Conservation (phyloP, 129 eudicot species). For the Chrysanthemum makinoi region DNA sequence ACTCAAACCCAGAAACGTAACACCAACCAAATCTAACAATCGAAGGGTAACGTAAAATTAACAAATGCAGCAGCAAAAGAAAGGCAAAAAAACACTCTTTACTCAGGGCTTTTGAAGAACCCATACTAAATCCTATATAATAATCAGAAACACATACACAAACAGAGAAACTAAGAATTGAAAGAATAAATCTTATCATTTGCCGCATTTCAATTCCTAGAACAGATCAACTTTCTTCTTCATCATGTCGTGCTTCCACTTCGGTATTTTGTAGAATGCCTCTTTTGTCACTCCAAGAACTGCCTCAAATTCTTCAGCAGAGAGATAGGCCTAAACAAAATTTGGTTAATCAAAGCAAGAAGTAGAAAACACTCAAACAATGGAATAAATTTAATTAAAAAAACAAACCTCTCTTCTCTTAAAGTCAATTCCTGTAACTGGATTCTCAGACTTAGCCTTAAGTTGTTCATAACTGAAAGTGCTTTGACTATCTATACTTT, state of each 20-base stretch:
- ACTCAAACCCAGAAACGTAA: slow-evolving; percentile 29
- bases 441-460: slow-evolving; percentile 76
- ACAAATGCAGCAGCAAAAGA: background rate
- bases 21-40: background rate
- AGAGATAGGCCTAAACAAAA: too few species aligned
- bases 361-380: background rate
- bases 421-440: slow-evolving; percentile 66
- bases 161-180: slow-evolving; percentile 17
- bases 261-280: slow-evolving; percentile 71
- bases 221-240: slow-evolving; percentile 86
- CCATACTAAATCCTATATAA: slow-evolving; percentile 35
- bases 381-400: background rate
- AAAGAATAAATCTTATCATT: slow-evolving; percentile 20
- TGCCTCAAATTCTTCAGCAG: slow-evolving; percentile 64
- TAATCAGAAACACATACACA: slow-evolving; percentile 23
- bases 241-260: slow-evolving; percentile 92
- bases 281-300: slow-evolving; percentile 64
- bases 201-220: slow-evolving; percentile 28
- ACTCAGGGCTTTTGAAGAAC: slow-evolving; percentile 32
- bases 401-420: slow-evolving; percentile 77
- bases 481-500: slow-evolving; percentile 41
- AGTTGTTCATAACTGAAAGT: slow-evolving; percentile 47
- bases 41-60: too few species aligned
- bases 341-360: background rate
- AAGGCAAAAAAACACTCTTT: slow-evolving; percentile 55